Evolutionary conservation across 192 early-diverging fungal species (phyloP), one percentile per base, ranked within the genome.

Genomic region (Backusella macrospora): DNA sequence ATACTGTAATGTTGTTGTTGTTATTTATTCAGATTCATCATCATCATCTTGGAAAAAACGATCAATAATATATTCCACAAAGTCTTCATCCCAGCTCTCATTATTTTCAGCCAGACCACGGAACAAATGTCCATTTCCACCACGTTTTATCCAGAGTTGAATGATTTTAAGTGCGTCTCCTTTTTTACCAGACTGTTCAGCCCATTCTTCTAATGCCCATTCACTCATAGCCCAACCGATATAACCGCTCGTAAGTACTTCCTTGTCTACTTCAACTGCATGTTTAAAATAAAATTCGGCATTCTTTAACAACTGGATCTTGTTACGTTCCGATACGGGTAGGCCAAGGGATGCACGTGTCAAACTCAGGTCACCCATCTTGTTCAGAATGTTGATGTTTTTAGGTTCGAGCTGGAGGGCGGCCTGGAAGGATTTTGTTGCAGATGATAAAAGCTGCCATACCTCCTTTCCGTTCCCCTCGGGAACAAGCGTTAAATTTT

Each of bases 151-250:
- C 80, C 90, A 90, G 12, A 86, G 86, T 5, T 74, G 89, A 4
- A 86, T 88, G 52, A 91, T 89, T 45, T 93, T 89, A 81, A 90
- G 86, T 73, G 85, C 85, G 65, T 87, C 90, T 23, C 78, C 82
- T 0, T 82, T 82, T 9, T 83, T 86, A 47, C 83, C 88, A 15
- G 84, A 78, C 38, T 73, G 73, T 18, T 74, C 81, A 8, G 66
- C 80, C 76, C 86, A 84, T 73, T 82, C 85, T 70, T 81, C 83
- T 65, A 81, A 83, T 18, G 80, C 66, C 63, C 82, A 90, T 37
- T 85, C 84, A 49, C 76, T 71, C 68, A 78, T 75, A 0, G 81
- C 81, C 76, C 82, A 81, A 21, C 84, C 83, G 29, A 86, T 76
- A 68, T 77, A 82, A 10, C 80, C 85, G 16, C 74, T 67, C 0